These are phyloP conservation scores for Barbarea vulgaris DNA, from an alignment of 345 rosid genomes.

Conservation along the genomic window DNA sequence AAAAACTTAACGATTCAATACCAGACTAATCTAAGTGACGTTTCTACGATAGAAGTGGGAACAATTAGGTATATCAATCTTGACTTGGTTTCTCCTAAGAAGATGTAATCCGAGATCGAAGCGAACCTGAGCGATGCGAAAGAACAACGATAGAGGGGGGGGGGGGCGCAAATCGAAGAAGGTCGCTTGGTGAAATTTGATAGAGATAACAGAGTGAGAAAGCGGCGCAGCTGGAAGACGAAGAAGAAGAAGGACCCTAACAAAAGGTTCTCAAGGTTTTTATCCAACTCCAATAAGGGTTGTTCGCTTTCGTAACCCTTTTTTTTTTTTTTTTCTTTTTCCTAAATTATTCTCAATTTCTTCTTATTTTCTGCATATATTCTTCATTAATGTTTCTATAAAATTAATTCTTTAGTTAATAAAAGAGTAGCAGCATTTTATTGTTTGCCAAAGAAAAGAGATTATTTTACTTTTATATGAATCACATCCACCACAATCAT, in stretches of 20 bases:
- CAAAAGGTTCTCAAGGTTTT: not conserved
- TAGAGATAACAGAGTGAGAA: conserved; percentile 21
- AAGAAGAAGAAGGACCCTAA: not conserved
- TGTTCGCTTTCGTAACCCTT: conserved; percentile 23
- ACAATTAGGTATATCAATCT: not conserved
- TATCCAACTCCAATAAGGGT: conserved; percentile 25
- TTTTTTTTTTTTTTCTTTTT: not conserved
- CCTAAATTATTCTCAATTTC: not conserved
- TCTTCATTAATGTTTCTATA: not conserved
- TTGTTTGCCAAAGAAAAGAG: not conserved
- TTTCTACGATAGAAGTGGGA: not conserved
- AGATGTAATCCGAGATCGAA: conserved; percentile 8
- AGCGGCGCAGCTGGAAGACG: conserved; percentile 31
- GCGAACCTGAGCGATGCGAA: conserved; percentile 30
- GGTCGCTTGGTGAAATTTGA: not conserved
- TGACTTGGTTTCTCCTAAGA: not conserved
- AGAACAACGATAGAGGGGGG: not conserved
- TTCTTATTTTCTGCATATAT: not conserved
- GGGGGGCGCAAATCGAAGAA: not conserved
- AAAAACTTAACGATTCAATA: not conserved
- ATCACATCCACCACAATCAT: not conserved
- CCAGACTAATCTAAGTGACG: conserved; percentile 1
- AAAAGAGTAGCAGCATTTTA: not conserved
- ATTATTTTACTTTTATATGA: not conserved
- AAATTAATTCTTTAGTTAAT: not conserved